A percentile compares a stretch with the other conserved stretches of the same genome.
These are phyloP conservation scores for Cryoendolithus antarcticus DNA, from an alignment of 2,329 filamentous ascomycete species.

Conservation along the genomic window DNA sequence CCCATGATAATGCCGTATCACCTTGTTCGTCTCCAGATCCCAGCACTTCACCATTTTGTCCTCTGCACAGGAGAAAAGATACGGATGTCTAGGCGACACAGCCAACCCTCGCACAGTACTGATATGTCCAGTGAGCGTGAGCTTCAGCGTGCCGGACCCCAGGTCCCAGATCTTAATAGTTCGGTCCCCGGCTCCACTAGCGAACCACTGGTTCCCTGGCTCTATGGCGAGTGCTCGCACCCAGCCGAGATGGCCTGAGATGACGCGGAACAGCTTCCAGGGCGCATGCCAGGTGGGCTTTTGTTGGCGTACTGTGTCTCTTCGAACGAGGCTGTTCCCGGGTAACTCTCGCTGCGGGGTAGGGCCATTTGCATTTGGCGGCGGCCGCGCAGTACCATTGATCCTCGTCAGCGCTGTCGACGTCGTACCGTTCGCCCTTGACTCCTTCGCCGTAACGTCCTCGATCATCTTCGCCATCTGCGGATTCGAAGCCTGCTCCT, in stretches of 20 bases:
- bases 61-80: slow-evolving; percentile 93
- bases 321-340: slow-evolving; percentile 47
- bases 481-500: slow-evolving; percentile 39
- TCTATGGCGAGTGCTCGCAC: slow-evolving; percentile 82
- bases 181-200: slow-evolving; percentile 83
- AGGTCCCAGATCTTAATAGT: slow-evolving; percentile 99
- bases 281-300: slow-evolving; percentile 94
- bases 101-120: slow-evolving; percentile 85
- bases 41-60: slow-evolving; percentile 99
- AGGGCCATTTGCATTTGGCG: slow-evolving; percentile 45
- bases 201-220: slow-evolving; percentile 96
- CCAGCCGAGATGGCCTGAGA: slow-evolving; percentile 93
- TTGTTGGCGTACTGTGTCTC: slow-evolving; percentile 52
- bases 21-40: slow-evolving; percentile 99
- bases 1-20: slow-evolving; percentile 95
- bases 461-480: slow-evolving; percentile 57
- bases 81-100: slow-evolving; percentile 85
- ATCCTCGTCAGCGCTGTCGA: slow-evolving; percentile 48
- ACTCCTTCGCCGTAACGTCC: slow-evolving; percentile 40
- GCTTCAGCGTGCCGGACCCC: slow-evolving; percentile 66
- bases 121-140: slow-evolving; percentile 89
- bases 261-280: slow-evolving; percentile 97
- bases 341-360: slow-evolving; percentile 38
- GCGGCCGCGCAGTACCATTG: slow-evolving; percentile 29
- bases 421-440: slow-evolving; percentile 31